These are phyloP conservation scores for Erucastrum elatum DNA, from an alignment of 345 rosid genomes.

Conservation along the genomic window DNA sequence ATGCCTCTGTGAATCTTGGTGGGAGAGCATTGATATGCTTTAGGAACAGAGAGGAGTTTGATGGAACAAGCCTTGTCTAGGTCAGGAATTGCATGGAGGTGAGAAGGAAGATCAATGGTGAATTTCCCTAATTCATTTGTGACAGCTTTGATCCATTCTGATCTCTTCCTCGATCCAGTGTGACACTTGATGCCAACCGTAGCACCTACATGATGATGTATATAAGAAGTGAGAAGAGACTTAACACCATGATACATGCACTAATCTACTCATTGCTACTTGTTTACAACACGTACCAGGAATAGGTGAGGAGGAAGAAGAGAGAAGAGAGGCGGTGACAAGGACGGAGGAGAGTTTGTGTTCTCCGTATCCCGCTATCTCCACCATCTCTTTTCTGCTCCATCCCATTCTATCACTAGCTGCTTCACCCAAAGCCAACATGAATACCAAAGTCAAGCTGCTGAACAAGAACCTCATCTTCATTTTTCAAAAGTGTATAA, in stretches of 20 bases:
- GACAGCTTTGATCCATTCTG: constrained; percentile 35
- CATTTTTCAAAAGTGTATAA: background rate
- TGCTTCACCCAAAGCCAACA: constrained; percentile 55
- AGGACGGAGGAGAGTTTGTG: constrained; percentile 35
- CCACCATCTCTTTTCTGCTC: constrained; percentile 38
- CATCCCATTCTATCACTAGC: constrained; percentile 23
- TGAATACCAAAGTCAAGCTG: constrained; percentile 25
- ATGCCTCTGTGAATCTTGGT: constrained; percentile 30
- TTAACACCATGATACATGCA: background rate
- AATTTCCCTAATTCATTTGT: constrained; percentile 34
- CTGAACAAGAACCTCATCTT: constrained; percentile 25
- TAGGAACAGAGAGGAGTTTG: constrained; percentile 30
- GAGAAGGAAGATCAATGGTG: constrained; percentile 38
- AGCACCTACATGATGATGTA: constrained; percentile 22
- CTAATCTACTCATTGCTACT: background rate
- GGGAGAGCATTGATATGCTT: constrained; percentile 5
- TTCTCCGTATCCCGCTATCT: constrained; percentile 42
- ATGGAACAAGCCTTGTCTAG: constrained; percentile 32
- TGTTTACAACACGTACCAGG: constrained; percentile 14
- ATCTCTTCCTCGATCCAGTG: constrained; percentile 1
- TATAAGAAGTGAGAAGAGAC: background rate
- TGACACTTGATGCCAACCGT: constrained; percentile 32
- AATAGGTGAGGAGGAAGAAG: constrained; percentile 22
- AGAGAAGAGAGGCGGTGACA: constrained; percentile 29
- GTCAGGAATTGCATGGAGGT: constrained; percentile 39